Evolutionary conservation across 2,329 filamentous ascomycete genomes (phyloP).

Genomic region (Fusarium caatingaense): DNA sequence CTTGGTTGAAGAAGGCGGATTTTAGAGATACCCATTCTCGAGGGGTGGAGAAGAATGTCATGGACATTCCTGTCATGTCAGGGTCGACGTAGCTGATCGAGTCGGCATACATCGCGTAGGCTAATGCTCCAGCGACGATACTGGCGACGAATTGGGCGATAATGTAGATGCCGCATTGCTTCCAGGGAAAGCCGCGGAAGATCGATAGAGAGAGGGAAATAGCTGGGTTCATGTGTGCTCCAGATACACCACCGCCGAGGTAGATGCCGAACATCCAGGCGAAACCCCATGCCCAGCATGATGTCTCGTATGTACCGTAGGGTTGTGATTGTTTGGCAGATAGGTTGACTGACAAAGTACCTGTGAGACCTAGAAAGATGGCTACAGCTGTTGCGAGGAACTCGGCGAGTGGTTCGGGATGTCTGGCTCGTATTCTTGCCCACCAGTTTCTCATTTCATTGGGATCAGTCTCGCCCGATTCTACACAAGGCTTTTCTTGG

Average conservation of each 20-base stretch:
- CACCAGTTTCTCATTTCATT: constrained; percentile 41
- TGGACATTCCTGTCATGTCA: constrained; percentile 44
- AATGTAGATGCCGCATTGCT: constrained; percentile 40
- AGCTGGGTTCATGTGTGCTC: constrained; percentile 51
- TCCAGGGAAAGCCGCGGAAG: constrained; percentile 54
- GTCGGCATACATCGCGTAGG: constrained; percentile 24
- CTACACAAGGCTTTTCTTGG: constrained; percentile 23
- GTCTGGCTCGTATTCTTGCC: constrained; percentile 35
- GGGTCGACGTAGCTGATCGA: constrained; percentile 46
- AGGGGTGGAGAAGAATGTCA: constrained; percentile 51
- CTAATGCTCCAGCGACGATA: constrained; percentile 12
- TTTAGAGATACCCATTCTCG: constrained; percentile 38
- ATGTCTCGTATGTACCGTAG: constrained; percentile 40
- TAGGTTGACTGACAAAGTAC: constrained; percentile 30
- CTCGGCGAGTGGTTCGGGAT: constrained; percentile 40
- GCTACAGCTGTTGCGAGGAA: constrained; percentile 38
- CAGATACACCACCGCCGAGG: constrained; percentile 44
- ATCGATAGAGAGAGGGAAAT: constrained; percentile 51
- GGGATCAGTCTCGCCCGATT: constrained; percentile 21
- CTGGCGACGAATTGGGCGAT: constrained; percentile 17
- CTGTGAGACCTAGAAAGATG: constrained; percentile 34
- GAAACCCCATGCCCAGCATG: constrained; percentile 43
- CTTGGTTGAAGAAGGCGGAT: constrained; percentile 51
- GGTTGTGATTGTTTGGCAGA: constrained; percentile 21
- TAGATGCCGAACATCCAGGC: constrained; percentile 45